These are phyloP conservation scores for Allium fistulosum DNA, from an alignment of 106 monocot species.

Conservation along the genomic window DNA sequence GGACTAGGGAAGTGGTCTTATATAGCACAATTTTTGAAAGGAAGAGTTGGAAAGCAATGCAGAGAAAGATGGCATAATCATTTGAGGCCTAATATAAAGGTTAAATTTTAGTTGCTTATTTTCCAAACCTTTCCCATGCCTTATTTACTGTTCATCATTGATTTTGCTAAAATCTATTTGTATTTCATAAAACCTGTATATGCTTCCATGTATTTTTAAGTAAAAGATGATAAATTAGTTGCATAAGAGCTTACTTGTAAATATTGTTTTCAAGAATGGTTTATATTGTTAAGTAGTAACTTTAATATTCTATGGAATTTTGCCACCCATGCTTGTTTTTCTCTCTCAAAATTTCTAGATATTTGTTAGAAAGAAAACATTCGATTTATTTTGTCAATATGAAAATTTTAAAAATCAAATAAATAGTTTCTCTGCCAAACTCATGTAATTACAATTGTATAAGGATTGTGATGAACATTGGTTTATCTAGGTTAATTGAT, in stretches of 20 bases:
- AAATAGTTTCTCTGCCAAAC: no score
- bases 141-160: neutral
- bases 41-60: conserved; percentile 82
- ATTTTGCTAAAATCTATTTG: neutral
- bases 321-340: no score
- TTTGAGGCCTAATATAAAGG: conserved; percentile 89
- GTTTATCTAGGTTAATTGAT: no score
- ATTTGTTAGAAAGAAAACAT: neutral
- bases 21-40: conserved; percentile 48
- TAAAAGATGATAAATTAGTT: neutral
- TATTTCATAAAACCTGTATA: neutral
- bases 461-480: no score
- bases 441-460: no score
- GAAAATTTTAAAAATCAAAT: no score
- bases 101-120: neutral
- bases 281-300: neutral
- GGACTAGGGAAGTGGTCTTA: conserved; percentile 74
- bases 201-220: no score
- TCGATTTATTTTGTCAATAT: neutral
- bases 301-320: no score
- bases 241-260: no score
- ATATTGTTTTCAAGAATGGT: neutral
- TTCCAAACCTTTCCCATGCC: neutral
- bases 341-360: no score
- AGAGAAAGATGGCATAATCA: conserved; percentile 96